phyloP scores from a whole-genome alignment of 75 land plant genomes.

The Selaginella tamariscina region DNA sequence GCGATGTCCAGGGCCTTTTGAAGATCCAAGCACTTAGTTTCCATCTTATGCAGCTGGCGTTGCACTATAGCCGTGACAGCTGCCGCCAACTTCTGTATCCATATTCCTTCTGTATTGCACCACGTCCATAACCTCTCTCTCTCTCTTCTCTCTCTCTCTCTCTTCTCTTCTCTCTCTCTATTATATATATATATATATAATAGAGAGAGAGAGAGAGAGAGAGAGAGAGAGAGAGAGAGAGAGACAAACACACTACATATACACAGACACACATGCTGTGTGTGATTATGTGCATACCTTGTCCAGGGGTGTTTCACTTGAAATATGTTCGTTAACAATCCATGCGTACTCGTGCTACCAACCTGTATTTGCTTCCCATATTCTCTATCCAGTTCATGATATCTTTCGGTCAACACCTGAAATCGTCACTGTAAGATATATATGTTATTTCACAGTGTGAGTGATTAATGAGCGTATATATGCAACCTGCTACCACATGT shows the following conservation, averaged over 20 bases:
- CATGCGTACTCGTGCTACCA: no score
- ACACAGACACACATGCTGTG: not conserved
- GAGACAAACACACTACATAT: not conserved
- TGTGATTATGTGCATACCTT: not conserved
- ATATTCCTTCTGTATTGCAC: not conserved
- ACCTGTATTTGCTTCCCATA: not conserved
- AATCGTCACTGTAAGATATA: not conserved
- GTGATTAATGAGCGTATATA: no score
- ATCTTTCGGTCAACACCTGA: constrained; percentile 20
- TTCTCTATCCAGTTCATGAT: constrained; percentile 15
- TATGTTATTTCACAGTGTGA: not conserved
- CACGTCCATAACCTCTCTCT: no score
- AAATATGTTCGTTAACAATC: no score
- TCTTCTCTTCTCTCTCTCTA: not conserved
- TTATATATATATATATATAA: no score
- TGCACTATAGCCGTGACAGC: not conserved
- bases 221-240: no score
- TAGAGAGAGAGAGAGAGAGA: no score
- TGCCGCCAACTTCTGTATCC: not conserved
- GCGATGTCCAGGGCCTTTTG: not conserved
- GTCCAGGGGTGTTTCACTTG: no score
- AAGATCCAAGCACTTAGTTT: not conserved
- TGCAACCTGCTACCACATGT: no score
- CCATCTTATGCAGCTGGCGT: not conserved
- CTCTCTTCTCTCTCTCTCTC: no score